Base-by-base conservation (phyloP, 2,329 filamentous ascomycete genomes). In the Exophiala alcalophila region DNA sequence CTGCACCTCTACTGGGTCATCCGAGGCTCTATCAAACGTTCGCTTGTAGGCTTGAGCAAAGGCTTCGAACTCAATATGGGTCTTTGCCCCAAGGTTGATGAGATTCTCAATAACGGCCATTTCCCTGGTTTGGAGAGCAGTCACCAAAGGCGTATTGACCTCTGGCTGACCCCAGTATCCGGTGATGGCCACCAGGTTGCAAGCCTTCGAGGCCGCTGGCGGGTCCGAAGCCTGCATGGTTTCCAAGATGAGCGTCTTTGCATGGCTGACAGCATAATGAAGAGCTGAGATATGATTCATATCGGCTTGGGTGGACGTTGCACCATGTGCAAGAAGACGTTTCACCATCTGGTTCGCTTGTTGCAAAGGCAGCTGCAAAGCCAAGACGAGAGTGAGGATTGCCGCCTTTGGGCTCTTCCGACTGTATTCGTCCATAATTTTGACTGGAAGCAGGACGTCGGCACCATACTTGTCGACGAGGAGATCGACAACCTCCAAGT, bases 401-500 rank as follows among this genome's bases (percentile, higher is more conserved):
- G 81, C 84, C 1, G 68, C 74, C 19, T 69, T 66, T 2, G 77
- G 72, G 11, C 29, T 34, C 3, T 65, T 66, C 33, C 71, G 72
- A 42, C 74, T 41, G 18, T 55, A 47, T 4, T 57, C 41, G 15
- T 60, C 56, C 7, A 76, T 57, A 18, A 84, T 71, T 62, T 90
- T 90, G 59, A 92, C 71, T 0, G 87, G 86, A 15, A 88, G 68
- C 11, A 90, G 69, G 1, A 84, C 73, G 61, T 94, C 86, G 4
- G 86, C 86, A 5, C 86, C 88, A 57, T 86, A 92, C 1, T 74
- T 74, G 30, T 80, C 71, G 38, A 85, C 83, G 5, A 94, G 74
- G 16, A 79, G 63, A 44, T 81, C 77, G 10, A 91, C 84, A 8
- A 81, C 76, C 3, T 83, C 74, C 18, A 76, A 68, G 52, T 91